These are phyloP conservation scores for Fusarium sp. DNA, from an alignment of 2,329 filamentous ascomycete genomes.

Conservation along the genomic window DNA sequence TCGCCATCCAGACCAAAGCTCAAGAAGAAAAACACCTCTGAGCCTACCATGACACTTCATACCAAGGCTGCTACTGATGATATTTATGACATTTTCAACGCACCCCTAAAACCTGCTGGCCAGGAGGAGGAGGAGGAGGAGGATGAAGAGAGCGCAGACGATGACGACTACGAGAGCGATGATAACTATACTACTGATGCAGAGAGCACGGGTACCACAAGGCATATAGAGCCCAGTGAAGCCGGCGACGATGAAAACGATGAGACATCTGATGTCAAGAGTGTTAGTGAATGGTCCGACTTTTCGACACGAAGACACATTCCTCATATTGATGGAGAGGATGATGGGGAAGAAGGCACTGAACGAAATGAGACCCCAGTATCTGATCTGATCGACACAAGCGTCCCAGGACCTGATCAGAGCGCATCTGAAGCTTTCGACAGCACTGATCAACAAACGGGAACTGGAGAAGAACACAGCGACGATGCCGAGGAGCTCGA, in stretches of 20 bases:
- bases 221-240: slow-evolving; percentile 66
- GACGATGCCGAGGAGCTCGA: slow-evolving; percentile 53
- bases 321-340: slow-evolving; percentile 58
- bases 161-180: slow-evolving; percentile 79
- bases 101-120: slow-evolving; percentile 63
- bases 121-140: slow-evolving; percentile 47
- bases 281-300: slow-evolving; percentile 87
- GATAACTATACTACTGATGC: slow-evolving; percentile 85
- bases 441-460: slow-evolving; percentile 8
- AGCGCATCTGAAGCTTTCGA: slow-evolving; percentile 23
- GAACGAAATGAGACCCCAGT: slow-evolving; percentile 51
- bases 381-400: slow-evolving; percentile 56
- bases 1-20: slow-evolving; percentile 89
- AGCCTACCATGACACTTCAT: slow-evolving; percentile 98
- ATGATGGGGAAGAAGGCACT: slow-evolving; percentile 41
- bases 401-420: slow-evolving; percentile 43
- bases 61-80: slow-evolving; percentile 96
- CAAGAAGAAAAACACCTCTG: slow-evolving; percentile 77
- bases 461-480: slow-evolving; percentile 34
- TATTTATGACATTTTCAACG: slow-evolving; percentile 97
- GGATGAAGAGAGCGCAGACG: slow-evolving; percentile 61
- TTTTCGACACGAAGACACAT: slow-evolving; percentile 81
- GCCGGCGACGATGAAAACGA: slow-evolving; percentile 61
- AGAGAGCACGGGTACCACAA: slow-evolving; percentile 85
- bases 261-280: slow-evolving; percentile 67